Evolutionary conservation across 2,329 filamentous ascomycete genomes (phyloP), one percentile per base, ranked within the genome.

Genomic region (Neofusicoccum ribis): DNA sequence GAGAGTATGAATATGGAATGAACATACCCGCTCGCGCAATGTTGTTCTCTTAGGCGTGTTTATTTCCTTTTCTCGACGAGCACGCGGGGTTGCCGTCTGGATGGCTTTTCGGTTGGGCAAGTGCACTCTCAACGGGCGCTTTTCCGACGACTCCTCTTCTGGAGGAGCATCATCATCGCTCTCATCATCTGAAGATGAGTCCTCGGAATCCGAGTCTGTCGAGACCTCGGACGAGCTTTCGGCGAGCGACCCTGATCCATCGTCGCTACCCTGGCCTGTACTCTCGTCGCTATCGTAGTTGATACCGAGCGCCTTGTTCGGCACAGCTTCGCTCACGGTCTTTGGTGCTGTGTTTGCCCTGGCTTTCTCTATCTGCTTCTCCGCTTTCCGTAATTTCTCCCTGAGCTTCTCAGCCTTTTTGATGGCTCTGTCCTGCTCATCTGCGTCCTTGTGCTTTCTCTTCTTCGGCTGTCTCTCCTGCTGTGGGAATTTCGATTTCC

Each of bases 111-210:
- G 44, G 41, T 52, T 56, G 12, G 69, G 58, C 6, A 66, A 67
- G 9, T 64, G 58, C 23, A 67, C 61, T 7, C 37, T 61, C 12
- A 65, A 50, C 20, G 44, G 66, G 36, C 49, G 60, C 12, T 62
- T 58, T 12, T 27, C 68, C 0, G 79, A 78, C 5, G 78, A 75
- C 12, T 71, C 66, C 44, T 77, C 68, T 58, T 80, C 77, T 4
- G 81, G 81, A 0, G 74, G 69, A 4, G 69, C 72, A 46, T 78
- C 75, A 64, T 72, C 72, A 64, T 76, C 71, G 1, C 64, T 69
- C 9, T 70, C 69, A 12, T 73, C 71, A 14, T 52, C 52, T 36
- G 63, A 64, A 6, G 54, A 60, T 8, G 41, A 37, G n/a, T 47
- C 43, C 5, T 63, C 64, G 12, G 68, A 69, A 23, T 62, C 58